These are phyloP conservation scores for Chlorella sp. DNA, from an alignment of 139 green algal genomes.

Conservation along the genomic window DNA sequence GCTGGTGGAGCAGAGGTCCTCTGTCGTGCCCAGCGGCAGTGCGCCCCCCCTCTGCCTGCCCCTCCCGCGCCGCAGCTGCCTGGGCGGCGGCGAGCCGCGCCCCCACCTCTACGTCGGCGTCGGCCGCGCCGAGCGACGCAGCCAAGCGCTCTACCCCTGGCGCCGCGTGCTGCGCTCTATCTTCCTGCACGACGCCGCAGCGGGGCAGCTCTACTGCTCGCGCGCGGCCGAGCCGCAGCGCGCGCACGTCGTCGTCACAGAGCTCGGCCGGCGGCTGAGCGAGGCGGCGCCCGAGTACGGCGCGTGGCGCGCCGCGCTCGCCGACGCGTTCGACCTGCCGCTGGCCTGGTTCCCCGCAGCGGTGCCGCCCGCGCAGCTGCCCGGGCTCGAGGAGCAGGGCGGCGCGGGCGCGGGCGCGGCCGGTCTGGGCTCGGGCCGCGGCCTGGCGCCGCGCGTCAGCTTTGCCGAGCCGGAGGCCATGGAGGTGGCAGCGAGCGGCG, in stretches of 20 bases:
- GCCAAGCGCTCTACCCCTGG: constrained; percentile 64
- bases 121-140: too few relatives aligned
- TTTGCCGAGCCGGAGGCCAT: too few relatives aligned
- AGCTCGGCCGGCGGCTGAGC: constrained; percentile 31
- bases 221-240: too few relatives aligned
- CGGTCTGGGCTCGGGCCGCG: too few relatives aligned
- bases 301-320: constrained; percentile 19
- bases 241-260: neutral
- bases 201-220: constrained; percentile 21
- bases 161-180: constrained; percentile 56
- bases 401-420: too few relatives aligned
- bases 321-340: constrained; percentile 37
- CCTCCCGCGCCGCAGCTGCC: neutral
- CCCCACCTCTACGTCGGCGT: too few relatives aligned
- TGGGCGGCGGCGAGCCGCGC: too few relatives aligned
- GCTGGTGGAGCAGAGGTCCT: too few relatives aligned
- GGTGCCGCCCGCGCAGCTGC: neutral
- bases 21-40: too few relatives aligned
- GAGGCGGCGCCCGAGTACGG: constrained; percentile 20
- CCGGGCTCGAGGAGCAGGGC: neutral
- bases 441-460: too few relatives aligned
- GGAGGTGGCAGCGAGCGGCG: neutral
- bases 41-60: neutral
- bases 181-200: constrained; percentile 42
- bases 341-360: neutral